phyloP scores from a whole-genome alignment of 495 filamentous ascomycete species.

The Aspergillus biplanus region DNA sequence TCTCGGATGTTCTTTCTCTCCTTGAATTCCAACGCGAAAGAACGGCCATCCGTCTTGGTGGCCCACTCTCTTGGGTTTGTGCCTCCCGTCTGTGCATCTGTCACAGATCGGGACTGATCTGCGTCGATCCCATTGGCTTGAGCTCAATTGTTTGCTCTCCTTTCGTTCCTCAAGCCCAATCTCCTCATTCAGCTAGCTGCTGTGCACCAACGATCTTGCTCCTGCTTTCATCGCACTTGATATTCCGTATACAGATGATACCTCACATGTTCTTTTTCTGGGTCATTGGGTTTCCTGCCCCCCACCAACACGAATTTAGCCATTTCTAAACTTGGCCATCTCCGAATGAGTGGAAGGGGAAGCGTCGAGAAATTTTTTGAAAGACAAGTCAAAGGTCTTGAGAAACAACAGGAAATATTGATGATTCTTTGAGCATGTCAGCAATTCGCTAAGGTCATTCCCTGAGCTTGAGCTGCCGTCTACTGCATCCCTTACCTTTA shows the following conservation, averaged over 20 bases:
- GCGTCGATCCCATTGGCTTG: constrained; percentile 11
- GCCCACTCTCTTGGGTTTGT: constrained; percentile 9
- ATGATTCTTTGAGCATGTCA: too few relatives aligned
- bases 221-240: not conserved
- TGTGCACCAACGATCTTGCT: constrained; percentile 3
- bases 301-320: not conserved
- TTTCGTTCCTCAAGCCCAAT: not conserved
- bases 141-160: constrained; percentile 4
- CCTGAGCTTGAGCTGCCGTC: not conserved
- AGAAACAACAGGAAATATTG: not conserved
- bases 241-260: constrained; percentile 11
- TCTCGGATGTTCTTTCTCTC: not conserved
- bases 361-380: not conserved
- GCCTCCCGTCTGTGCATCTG: constrained; percentile 19
- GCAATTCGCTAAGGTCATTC: too few relatives aligned
- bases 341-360: not conserved
- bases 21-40: not conserved
- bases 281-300: not conserved
- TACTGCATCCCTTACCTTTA: constrained; percentile 18
- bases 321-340: not conserved
- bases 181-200: not conserved
- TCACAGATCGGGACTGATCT: constrained; percentile 12
- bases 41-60: not conserved
- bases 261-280: constrained; percentile 4
- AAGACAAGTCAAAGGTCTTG: not conserved